phyloP scores from a whole-genome alignment of 2,329 filamentous ascomycete species.

The Trichophyton rubrum region DNA sequence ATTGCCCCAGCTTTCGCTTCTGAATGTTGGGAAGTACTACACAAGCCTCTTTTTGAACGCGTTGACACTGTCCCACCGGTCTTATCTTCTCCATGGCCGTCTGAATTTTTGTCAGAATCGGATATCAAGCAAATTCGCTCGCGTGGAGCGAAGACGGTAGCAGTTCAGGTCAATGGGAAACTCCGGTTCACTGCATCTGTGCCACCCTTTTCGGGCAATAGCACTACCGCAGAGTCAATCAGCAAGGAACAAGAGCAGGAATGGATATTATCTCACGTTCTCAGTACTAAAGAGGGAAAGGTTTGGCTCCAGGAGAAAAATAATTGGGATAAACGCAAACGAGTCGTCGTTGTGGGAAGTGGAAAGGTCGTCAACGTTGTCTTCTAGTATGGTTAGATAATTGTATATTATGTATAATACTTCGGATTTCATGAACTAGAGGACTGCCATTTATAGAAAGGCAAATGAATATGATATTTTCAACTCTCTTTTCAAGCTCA shows the following conservation, averaged over 20 bases:
- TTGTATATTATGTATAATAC: conserved; percentile 2
- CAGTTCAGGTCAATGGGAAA: conserved; percentile 72
- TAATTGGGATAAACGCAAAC: conserved; percentile 44
- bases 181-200: conserved; percentile 56
- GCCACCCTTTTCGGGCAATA: conserved; percentile 33
- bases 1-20: conserved; percentile 70
- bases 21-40: conserved; percentile 60
- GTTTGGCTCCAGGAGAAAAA: conserved; percentile 42
- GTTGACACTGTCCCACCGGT: conserved; percentile 22
- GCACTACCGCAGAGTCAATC: not conserved
- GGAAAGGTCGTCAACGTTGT: conserved; percentile 68
- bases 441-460: not conserved
- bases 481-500: not conserved
- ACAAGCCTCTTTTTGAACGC: conserved; percentile 16
- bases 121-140: conserved; percentile 36
- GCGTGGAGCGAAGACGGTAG: conserved; percentile 40
- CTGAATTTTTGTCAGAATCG: conserved; percentile 24
- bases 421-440: not conserved
- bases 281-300: conserved; percentile 49
- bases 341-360: conserved; percentile 52
- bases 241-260: conserved; percentile 33
- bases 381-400: conserved; percentile 21
- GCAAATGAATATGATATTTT: not conserved
- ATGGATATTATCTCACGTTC: conserved; percentile 51
- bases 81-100: conserved; percentile 46